Percentiles rank a stretch among this genome's conserved stretches.
Evolutionary conservation across 805 yeast species (phyloP).

Genomic region (Starmerella stigmatis): DNA sequence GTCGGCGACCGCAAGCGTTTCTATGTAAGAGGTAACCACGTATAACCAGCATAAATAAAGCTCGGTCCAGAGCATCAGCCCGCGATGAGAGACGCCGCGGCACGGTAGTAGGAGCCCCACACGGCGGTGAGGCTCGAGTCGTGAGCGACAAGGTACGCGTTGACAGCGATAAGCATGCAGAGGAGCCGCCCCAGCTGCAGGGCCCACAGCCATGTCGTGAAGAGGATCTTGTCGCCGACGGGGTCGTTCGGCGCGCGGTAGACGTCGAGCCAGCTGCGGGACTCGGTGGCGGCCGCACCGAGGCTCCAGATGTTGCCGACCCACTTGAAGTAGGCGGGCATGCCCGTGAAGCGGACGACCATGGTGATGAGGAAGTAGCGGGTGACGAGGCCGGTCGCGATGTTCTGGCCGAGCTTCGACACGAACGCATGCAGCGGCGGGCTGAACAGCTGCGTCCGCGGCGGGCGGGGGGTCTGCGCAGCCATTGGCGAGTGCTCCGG

Average conservation of each 20-base stretch:
- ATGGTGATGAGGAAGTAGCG: neutral
- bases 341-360: neutral
- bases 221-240: slow-evolving; percentile 3
- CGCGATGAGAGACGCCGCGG: too few relatives aligned
- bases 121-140: neutral
- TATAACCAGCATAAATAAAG: too few relatives aligned
- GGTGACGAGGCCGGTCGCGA: neutral
- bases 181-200: slow-evolving; percentile 3
- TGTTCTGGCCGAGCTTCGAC: neutral
- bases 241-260: slow-evolving; percentile 6
- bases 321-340: slow-evolving; percentile 3
- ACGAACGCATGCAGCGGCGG: slow-evolving; percentile 2
- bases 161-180: neutral
- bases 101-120: neutral
- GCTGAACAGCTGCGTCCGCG: too few relatives aligned
- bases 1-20: too few relatives aligned
- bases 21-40: too few relatives aligned
- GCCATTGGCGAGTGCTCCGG: too few relatives aligned
- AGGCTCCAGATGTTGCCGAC: neutral
- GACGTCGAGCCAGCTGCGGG: slow-evolving; percentile 6
- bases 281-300: neutral
- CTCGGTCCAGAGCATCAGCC: too few relatives aligned
- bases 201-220: neutral
- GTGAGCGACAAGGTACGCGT: neutral
- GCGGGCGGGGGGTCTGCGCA: too few relatives aligned